Evolutionary conservation across 495 filamentous ascomycete species (phyloP).

Genomic region (Parathielavia hyrcaniae): DNA sequence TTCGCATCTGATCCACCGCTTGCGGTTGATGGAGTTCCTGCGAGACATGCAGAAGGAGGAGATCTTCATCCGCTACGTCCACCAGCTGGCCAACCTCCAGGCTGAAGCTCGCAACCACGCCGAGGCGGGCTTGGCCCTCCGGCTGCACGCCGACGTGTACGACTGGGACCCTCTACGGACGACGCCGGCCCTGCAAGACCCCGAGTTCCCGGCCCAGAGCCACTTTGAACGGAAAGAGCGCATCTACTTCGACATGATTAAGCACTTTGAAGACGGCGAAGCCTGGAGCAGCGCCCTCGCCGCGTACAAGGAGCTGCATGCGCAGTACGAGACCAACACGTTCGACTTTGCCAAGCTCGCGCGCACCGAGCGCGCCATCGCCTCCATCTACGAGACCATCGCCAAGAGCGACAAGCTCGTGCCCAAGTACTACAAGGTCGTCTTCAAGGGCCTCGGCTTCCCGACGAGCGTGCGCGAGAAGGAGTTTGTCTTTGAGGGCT

Average conservation of each 20-base stretch:
- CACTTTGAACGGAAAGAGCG: conserved; percentile 90
- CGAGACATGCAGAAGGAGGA: conserved; percentile 96
- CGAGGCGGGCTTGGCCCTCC: conserved; percentile 85
- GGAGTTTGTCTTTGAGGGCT: conserved; percentile 85
- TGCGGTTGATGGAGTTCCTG: conserved; percentile 93
- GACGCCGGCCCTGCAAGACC: conserved; percentile 64
- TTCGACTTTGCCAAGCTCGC: conserved; percentile 93
- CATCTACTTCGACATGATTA: conserved; percentile 90
- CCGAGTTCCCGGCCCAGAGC: conserved; percentile 72
- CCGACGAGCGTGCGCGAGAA: conserved; percentile 74
- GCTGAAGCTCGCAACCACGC: conserved; percentile 68
- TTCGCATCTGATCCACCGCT: conserved; percentile 71
- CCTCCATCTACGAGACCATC: conserved; percentile 84
- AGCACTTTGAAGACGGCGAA: conserved; percentile 84
- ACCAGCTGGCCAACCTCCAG: conserved; percentile 81
- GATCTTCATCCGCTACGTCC: conserved; percentile 94
- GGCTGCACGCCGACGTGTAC: conserved; percentile 88
- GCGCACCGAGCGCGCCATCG: conserved; percentile 82
- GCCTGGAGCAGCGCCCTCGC: conserved; percentile 88
- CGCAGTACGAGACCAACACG: conserved; percentile 78
- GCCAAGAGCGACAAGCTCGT: conserved; percentile 68
- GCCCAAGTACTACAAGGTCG: conserved; percentile 86
- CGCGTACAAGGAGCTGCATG: conserved; percentile 83
- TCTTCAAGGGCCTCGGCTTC: conserved; percentile 89
- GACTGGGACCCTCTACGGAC: conserved; percentile 73